phyloP scores from a whole-genome alignment of 2,329 filamentous ascomycete species.

The Fusarium cicatricum region DNA sequence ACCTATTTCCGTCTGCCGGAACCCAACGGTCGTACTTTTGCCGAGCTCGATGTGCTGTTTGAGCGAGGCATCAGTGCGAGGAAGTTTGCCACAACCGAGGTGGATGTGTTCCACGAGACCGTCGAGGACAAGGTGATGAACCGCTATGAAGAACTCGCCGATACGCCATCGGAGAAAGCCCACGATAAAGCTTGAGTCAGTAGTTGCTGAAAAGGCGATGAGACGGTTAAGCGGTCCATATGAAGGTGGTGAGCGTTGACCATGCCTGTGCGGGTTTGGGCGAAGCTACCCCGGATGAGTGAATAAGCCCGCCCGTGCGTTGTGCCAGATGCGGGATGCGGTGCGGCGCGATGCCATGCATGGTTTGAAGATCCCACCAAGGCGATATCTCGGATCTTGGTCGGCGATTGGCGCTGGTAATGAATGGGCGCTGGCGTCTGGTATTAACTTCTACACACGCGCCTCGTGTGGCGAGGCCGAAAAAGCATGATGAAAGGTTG shows the following conservation, averaged over 20 bases:
- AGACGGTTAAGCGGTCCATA: not conserved
- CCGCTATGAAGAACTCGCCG: constrained; percentile 54
- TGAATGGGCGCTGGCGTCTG: constrained; percentile 5
- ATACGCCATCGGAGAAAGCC: constrained; percentile 28
- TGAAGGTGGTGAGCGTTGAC: not conserved
- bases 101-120: constrained; percentile 63
- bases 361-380: constrained; percentile 26
- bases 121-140: constrained; percentile 59
- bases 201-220: not conserved
- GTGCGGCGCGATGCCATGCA: constrained; percentile 19
- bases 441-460: not conserved
- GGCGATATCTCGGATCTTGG: constrained; percentile 41
- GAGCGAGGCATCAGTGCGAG: constrained; percentile 75
- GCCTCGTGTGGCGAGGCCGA: not conserved
- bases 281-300: constrained; percentile 5
- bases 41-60: constrained; percentile 86
- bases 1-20: constrained; percentile 70
- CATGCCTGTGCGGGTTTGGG: not conserved
- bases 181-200: constrained; percentile 20
- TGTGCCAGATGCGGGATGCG: constrained; percentile 18
- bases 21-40: constrained; percentile 81
- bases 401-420: constrained; percentile 31
- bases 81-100: constrained; percentile 70
- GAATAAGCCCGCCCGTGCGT: constrained; percentile 7
- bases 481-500: not conserved